Conservation (phyloP, 192 early-diverging fungal genomes). For the Gamsiella multidivaricata region DNA sequence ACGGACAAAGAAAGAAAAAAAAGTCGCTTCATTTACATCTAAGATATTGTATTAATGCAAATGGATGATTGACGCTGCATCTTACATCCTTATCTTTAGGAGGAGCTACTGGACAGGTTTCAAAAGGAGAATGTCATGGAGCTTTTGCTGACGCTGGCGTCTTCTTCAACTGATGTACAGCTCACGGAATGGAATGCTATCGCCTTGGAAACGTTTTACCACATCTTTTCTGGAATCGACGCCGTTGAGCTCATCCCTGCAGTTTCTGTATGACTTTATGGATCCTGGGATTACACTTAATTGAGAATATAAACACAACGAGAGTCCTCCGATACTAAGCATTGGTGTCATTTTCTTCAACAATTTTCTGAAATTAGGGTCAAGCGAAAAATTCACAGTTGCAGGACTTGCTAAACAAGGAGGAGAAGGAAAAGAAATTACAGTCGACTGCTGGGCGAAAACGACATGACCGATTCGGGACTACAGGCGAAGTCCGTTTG, state of each 20-base stretch:
- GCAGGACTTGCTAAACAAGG: conserved; percentile 41
- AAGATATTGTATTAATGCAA: too few relatives aligned
- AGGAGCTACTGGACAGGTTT: conserved; percentile 65
- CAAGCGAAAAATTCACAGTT: conserved; percentile 18
- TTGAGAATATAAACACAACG: too few relatives aligned
- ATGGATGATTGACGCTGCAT: too few relatives aligned
- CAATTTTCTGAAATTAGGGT: conserved; percentile 18
- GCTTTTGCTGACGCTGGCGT: conserved; percentile 78
- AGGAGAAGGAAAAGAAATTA: conserved; percentile 18
- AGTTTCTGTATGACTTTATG: conserved; percentile 6
- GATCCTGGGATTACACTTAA: too few relatives aligned
- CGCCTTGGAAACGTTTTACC: conserved; percentile 70
- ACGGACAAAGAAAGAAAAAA: conserved; percentile 2
- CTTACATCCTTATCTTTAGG: conserved; percentile 55
- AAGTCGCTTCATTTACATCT: too few relatives aligned
- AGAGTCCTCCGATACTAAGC: too few relatives aligned
- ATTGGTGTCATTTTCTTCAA: background rate
- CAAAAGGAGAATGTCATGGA: conserved; percentile 71
- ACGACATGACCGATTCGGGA: conserved; percentile 76
- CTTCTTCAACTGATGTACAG: conserved; percentile 68
- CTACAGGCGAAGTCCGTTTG: conserved; percentile 66
- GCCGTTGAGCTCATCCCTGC: conserved; percentile 56
- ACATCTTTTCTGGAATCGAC: conserved; percentile 66
- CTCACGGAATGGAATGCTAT: conserved; percentile 72
- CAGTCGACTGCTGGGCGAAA: conserved; percentile 40